Conservation (phyloP, 768 basidiomycete genomes). For the Tricholoma furcatifolium region DNA sequence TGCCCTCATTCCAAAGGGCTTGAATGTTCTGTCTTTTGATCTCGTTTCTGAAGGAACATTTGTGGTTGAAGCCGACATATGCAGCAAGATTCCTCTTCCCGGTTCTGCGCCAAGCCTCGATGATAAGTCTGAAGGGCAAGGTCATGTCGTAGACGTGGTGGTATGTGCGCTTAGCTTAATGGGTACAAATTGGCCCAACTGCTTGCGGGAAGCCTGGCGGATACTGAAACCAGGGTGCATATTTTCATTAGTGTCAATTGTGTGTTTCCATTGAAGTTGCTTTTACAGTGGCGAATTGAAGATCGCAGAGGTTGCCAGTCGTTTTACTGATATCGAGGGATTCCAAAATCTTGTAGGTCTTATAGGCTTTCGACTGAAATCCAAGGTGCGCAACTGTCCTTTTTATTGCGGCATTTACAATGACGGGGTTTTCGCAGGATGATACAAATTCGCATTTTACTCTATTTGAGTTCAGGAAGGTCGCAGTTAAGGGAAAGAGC, state of each 20-base stretch:
- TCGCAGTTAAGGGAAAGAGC: conserved; percentile 40
- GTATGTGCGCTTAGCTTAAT: conserved; percentile 96
- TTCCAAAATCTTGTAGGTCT: conserved; percentile 63
- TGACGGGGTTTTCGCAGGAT: conserved; percentile 48
- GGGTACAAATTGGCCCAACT: conserved; percentile 95
- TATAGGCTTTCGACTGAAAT: conserved; percentile 71
- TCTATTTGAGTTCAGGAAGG: conserved; percentile 77
- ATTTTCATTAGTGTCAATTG: background rate
- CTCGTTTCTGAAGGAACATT: conserved; percentile 71
- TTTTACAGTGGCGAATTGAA: conserved; percentile 69
- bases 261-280: conserved; percentile 7
- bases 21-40: conserved; percentile 77
- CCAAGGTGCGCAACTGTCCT: conserved; percentile 49
- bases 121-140: conserved; percentile 48
- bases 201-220: conserved; percentile 87
- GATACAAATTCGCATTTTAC: conserved; percentile 83
- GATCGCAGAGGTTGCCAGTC: conserved; percentile 88
- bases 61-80: conserved; percentile 91
- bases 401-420: background rate
- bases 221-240: conserved; percentile 75
- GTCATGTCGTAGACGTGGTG: conserved; percentile 84
- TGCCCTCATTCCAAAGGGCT: conserved; percentile 64
- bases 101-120: conserved; percentile 58
- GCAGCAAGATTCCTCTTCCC: conserved; percentile 77
- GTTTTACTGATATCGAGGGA: conserved; percentile 66